phyloP scores from a whole-genome alignment of 2,329 filamentous ascomycete genomes.

The Clonostachys sp. region DNA sequence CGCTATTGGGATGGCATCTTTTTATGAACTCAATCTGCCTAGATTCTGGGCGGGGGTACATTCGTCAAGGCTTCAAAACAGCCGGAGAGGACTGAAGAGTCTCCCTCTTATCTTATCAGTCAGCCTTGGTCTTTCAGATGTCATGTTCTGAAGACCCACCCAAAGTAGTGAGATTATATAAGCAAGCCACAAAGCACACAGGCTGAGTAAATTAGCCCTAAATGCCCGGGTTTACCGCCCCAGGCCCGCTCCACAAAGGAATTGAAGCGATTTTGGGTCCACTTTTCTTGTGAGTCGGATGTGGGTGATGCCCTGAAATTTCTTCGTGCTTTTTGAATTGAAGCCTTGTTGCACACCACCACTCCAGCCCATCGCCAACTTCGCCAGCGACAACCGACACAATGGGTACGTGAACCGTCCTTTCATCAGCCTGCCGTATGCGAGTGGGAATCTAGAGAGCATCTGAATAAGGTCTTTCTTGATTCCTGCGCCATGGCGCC shows the following conservation, averaged over 20 bases:
- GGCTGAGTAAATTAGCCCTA: constrained; percentile 2
- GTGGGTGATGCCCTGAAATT: constrained; percentile 13
- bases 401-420: constrained; percentile 54
- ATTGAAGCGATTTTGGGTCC: too few relatives aligned
- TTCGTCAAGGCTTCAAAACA: too few relatives aligned
- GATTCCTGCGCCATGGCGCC: constrained; percentile 9
- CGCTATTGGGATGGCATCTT: too few relatives aligned
- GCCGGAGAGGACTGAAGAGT: too few relatives aligned
- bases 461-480: not conserved
- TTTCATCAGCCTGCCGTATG: constrained; percentile 37
- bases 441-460: constrained; percentile 34
- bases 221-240: constrained; percentile 17
- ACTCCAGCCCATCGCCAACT: constrained; percentile 23
- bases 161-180: not conserved
- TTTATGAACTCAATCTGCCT: too few relatives aligned
- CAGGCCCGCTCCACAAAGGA: constrained; percentile 12
- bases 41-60: too few relatives aligned
- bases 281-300: too few relatives aligned
- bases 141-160: too few relatives aligned
- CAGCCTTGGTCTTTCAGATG: too few relatives aligned
- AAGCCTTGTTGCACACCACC: constrained; percentile 3
- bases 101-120: too few relatives aligned
- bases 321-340: constrained; percentile 7
- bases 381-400: constrained; percentile 40
- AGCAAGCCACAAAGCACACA: not conserved